phyloP scores from a whole-genome alignment of 495 filamentous ascomycete genomes.

The Aspergillus baeticus region DNA sequence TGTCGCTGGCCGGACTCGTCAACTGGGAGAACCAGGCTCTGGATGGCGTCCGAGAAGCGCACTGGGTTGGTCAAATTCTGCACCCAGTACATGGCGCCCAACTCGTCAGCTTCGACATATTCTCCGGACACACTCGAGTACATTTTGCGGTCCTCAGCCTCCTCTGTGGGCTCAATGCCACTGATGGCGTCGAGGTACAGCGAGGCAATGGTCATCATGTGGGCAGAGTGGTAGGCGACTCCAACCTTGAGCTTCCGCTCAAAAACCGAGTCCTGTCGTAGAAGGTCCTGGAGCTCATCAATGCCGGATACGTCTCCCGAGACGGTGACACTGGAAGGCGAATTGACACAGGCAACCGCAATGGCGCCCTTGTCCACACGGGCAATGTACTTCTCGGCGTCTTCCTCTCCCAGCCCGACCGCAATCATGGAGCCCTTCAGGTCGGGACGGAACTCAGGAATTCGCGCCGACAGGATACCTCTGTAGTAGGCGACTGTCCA shows the following conservation, averaged over 20 bases:
- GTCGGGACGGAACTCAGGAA: constrained; percentile 15
- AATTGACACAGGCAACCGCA: constrained; percentile 42
- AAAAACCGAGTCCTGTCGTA: constrained; percentile 1
- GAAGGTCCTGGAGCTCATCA: constrained; percentile 15
- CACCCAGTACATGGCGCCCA: neutral
- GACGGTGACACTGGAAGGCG: constrained; percentile 33
- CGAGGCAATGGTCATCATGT: constrained; percentile 20
- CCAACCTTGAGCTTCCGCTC: constrained; percentile 8
- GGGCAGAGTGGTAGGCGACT: constrained; percentile 26
- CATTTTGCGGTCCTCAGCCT: neutral
- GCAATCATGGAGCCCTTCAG: constrained; percentile 27
- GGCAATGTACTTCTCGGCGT: neutral
- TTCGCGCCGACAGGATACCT: neutral
- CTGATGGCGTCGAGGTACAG: constrained; percentile 1
- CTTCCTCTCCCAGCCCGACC: constrained; percentile 5
- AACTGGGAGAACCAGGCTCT: neutral
- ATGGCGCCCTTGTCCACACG: constrained; percentile 3
- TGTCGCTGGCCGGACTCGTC: neutral
- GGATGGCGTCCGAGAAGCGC: neutral
- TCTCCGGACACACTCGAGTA: constrained; percentile 17
- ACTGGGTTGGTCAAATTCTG: neutral
- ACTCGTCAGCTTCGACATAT: neutral
- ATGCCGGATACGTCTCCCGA: constrained; percentile 40
- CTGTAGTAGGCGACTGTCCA: constrained; percentile 18
- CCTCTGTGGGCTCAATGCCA: neutral